A percentile compares a stretch with the other conserved stretches of the same genome.
Conservation (phyloP, 345 rosid species). For the Populus pruinosa region DNA sequence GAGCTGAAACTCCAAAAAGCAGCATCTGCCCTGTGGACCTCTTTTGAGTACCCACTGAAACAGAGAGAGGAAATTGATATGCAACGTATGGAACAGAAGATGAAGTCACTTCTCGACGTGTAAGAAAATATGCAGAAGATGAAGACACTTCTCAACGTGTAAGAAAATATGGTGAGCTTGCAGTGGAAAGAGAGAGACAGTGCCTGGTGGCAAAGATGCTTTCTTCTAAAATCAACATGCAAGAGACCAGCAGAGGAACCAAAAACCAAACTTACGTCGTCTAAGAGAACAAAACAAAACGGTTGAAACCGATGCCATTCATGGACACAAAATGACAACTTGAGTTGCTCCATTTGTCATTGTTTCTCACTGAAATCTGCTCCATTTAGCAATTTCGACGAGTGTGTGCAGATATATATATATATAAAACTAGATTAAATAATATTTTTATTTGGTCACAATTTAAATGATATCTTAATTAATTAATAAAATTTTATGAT, state of each 20-base stretch:
- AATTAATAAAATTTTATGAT: no score
- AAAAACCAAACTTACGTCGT: not conserved
- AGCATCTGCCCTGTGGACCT: no score
- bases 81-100: not conserved
- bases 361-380: no score
- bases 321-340: not conserved
- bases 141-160: not conserved
- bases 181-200: not conserved
- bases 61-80: no score
- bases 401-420: no score
- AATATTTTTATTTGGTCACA: no score
- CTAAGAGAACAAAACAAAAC: not conserved
- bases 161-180: constrained; percentile 6
- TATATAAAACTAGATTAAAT: no score
- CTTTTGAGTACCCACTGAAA: no score
- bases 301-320: constrained; percentile 9
- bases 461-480: no score
- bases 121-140: not conserved
- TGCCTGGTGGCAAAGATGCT: constrained; percentile 15
- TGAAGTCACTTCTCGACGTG: not conserved
- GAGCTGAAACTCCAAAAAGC: no score
- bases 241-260: not conserved
- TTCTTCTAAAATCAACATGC: constrained; percentile 3
- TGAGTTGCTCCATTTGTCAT: not conserved
- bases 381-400: no score